Conservation (phyloP, 1,284 basidiomycete genomes). For the Sporisorium reilianum region DNA sequence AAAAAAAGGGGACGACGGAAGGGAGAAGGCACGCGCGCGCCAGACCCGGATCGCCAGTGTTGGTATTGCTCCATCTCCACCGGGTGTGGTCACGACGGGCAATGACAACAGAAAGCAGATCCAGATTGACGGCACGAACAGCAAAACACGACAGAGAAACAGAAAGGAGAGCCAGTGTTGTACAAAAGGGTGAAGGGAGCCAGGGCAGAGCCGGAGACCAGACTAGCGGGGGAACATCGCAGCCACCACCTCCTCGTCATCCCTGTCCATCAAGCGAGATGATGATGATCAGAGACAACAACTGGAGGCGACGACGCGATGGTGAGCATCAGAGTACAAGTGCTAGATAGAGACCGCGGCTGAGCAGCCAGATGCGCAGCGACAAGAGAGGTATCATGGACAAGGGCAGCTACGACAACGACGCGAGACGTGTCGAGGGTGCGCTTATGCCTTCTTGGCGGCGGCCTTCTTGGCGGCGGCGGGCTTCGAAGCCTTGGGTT, state of each 20-base stretch:
- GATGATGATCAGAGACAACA: neutral
- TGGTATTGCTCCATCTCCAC: neutral
- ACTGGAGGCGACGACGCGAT: slow-evolving; percentile 6
- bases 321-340: slow-evolving; percentile 30
- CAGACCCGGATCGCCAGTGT: slow-evolving; percentile 10
- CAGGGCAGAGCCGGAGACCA: slow-evolving; percentile 20
- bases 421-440: slow-evolving; percentile 4
- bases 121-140: slow-evolving; percentile 18
- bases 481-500: slow-evolving; percentile 62
- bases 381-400: slow-evolving; percentile 41
- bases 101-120: neutral
- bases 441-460: slow-evolving; percentile 56
- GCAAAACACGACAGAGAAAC: slow-evolving; percentile 39
- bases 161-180: slow-evolving; percentile 42
- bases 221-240: slow-evolving; percentile 23
- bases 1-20: slow-evolving; percentile 34
- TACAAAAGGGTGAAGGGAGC: slow-evolving; percentile 33
- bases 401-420: slow-evolving; percentile 22
- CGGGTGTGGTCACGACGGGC: neutral
- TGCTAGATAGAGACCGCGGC: slow-evolving; percentile 18
- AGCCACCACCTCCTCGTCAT: slow-evolving; percentile 1
- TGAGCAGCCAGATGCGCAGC: slow-evolving; percentile 19
- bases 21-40: slow-evolving; percentile 15
- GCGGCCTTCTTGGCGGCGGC: slow-evolving; percentile 68
- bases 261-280: neutral